A percentile compares a stretch with the other conserved stretches of the same genome.
These are phyloP conservation scores for Brettanomyces anomalus DNA, from an alignment of 805 yeast species.

Conservation along the genomic window DNA sequence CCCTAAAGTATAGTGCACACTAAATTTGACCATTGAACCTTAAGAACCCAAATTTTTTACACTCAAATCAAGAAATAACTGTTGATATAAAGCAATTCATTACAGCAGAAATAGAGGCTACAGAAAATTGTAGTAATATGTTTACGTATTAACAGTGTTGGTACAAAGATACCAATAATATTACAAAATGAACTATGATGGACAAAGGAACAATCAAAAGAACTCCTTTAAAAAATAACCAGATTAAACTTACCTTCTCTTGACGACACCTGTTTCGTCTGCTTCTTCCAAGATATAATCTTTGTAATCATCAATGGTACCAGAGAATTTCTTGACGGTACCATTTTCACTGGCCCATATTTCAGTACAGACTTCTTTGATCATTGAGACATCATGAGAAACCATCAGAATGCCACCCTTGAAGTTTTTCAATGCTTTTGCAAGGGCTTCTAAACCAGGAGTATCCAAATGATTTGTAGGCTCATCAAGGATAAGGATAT, in stretches of 20 bases:
- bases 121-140: no score
- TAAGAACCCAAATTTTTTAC: no score
- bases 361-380: constrained; percentile 81
- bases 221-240: no score
- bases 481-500: constrained; percentile 87
- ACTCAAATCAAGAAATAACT: no score
- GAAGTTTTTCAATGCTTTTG: constrained; percentile 79
- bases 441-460: constrained; percentile 91
- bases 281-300: constrained; percentile 76
- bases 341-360: constrained; percentile 94
- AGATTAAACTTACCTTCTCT: constrained; percentile 45
- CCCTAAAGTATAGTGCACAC: no score
- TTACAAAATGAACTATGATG: no score
- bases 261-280: constrained; percentile 83
- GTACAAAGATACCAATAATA: no score
- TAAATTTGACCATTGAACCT: no score
- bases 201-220: no score
- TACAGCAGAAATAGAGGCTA: no score
- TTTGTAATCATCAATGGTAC: constrained; percentile 82
- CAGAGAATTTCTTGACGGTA: constrained; percentile 67
- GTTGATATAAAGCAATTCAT: no score
- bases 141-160: no score
- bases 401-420: constrained; percentile 97
- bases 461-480: constrained; percentile 99
- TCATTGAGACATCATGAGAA: constrained; percentile 92